These are phyloP conservation scores for Suillus hirtellus DNA, from an alignment of 768 basidiomycete genomes.

Conservation along the genomic window DNA sequence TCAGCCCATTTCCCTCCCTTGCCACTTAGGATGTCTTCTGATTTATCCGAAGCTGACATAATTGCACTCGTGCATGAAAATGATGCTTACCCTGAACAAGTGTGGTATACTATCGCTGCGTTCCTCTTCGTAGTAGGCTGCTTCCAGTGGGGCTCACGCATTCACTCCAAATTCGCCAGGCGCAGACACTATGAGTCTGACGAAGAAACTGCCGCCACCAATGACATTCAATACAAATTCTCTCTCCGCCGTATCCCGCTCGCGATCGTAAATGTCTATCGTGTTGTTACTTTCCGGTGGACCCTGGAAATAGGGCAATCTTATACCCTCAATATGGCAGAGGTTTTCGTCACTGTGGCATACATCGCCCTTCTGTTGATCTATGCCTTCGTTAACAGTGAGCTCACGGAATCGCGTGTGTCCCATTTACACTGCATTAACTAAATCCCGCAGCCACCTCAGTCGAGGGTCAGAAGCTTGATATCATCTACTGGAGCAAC, in stretches of 20 bases:
- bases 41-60: neutral
- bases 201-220: conserved; percentile 5
- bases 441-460: conserved; percentile 21
- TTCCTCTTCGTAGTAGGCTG: conserved; percentile 19
- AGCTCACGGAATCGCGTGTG: conserved; percentile 9
- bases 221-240: conserved; percentile 5
- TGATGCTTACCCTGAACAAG: conserved; percentile 16
- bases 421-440: neutral
- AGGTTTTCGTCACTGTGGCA: conserved; percentile 37
- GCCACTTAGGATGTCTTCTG: neutral
- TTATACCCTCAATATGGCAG: conserved; percentile 42
- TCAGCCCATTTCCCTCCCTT: neutral
- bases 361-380: conserved; percentile 41
- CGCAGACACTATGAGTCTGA: conserved; percentile 11
- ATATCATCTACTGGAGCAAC: conserved; percentile 33
- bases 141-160: conserved; percentile 20
- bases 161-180: conserved; percentile 19
- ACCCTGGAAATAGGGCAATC: conserved; percentile 33
- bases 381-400: conserved; percentile 41
- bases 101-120: conserved; percentile 16
- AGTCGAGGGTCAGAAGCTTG: conserved; percentile 20
- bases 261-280: conserved; percentile 36
- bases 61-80: neutral
- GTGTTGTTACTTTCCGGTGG: conserved; percentile 38
- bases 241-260: conserved; percentile 27